phyloP scores from a whole-genome alignment of 257 asterid species.

The Przewalskia tangutica region DNA sequence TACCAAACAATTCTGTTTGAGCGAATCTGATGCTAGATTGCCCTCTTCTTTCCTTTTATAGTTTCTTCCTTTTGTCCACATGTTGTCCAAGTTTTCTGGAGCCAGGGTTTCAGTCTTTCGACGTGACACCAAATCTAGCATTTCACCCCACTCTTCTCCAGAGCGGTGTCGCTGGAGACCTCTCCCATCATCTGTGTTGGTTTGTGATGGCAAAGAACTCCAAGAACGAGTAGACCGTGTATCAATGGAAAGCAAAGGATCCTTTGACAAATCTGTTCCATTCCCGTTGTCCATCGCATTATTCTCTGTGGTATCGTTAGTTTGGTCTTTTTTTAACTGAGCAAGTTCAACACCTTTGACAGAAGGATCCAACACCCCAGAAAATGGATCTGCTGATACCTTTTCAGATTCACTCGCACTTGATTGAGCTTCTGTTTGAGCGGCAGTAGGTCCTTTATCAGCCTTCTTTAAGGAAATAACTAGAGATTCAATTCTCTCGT shows the following conservation, averaged over 20 bases:
- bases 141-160: conserved; percentile 89
- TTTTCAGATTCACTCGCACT: conserved; percentile 32
- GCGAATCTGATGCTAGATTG: conserved; percentile 25
- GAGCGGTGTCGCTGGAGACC: conserved; percentile 41
- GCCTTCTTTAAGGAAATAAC: conserved; percentile 47
- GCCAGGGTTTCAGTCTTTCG: conserved; percentile 75
- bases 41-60: conserved; percentile 50
- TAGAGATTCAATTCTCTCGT: conserved; percentile 81
- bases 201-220: conserved; percentile 52
- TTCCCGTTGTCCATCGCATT: conserved; percentile 23
- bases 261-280: conserved; percentile 46
- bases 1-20: conserved; percentile 23
- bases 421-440: conserved; percentile 28
- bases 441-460: conserved; percentile 41
- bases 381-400: conserved; percentile 40
- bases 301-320: conserved; percentile 22
- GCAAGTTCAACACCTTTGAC: conserved; percentile 87
- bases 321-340: conserved; percentile 61
- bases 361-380: conserved; percentile 60
- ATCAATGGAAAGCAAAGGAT: conserved; percentile 80
- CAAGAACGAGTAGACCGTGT: conserved; percentile 69
- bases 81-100: conserved; percentile 88
- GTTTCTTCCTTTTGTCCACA: conserved; percentile 94
- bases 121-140: conserved; percentile 58
- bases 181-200: conserved; percentile 37